Conservation (phyloP, 129 eudicot genomes). For the sunflower (Helianthus annuus) region HanXRQr2.0-SUNRISE NC_035442.2:67940613-67941112, state of each 20-base stretch:
- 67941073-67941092: slow-evolving; percentile 76
- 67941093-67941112: slow-evolving; percentile 68
- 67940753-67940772: slow-evolving; percentile 67
- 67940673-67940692: slow-evolving; percentile 88
- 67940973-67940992: slow-evolving; percentile 57
- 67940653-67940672: slow-evolving; percentile 85
- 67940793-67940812: slow-evolving; percentile 66
- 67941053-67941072: slow-evolving; percentile 93
- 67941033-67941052: slow-evolving; percentile 86
- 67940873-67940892: slow-evolving; percentile 72
- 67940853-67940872: slow-evolving; percentile 74
- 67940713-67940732: slow-evolving; percentile 79
- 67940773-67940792: slow-evolving; percentile 83
- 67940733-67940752: slow-evolving; percentile 73
- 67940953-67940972: slow-evolving; percentile 75
- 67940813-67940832: slow-evolving; percentile 93
- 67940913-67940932: slow-evolving; percentile 76
- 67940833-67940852: slow-evolving; percentile 84
- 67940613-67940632: slow-evolving; percentile 88
- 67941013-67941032: slow-evolving; percentile 77
- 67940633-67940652: slow-evolving; percentile 80
- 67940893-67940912: slow-evolving; percentile 80
- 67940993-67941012: slow-evolving; percentile 61
- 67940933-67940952: slow-evolving; percentile 89
- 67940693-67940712: slow-evolving; percentile 82